These are phyloP conservation scores for Circinella umbellata DNA, from an alignment of 371 early-diverging fungal species.

Conservation along the genomic window DNA sequence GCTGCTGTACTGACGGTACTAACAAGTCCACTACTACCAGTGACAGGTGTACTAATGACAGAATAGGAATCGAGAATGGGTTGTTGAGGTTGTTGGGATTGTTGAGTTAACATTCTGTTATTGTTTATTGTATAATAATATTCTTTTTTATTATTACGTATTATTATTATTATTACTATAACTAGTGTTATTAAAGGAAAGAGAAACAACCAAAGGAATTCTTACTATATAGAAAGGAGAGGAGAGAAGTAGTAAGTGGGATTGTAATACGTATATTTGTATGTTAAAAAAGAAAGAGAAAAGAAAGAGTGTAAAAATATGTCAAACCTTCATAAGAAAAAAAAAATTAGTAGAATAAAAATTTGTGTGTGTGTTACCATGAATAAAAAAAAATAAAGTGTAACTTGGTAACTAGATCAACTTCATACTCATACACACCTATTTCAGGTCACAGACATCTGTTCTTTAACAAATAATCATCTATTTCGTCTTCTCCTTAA, in stretches of 20 bases:
- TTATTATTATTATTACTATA: too few relatives aligned
- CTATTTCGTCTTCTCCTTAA: neutral
- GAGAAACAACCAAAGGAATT: neutral
- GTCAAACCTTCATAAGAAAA: neutral
- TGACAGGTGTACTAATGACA: slow-evolving; percentile 14
- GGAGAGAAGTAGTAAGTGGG: neutral
- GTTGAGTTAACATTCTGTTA: neutral
- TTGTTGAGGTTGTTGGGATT: slow-evolving; percentile 1
- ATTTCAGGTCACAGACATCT: slow-evolving; percentile 2
- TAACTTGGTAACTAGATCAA: too few relatives aligned
- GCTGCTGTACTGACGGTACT: slow-evolving; percentile 21
- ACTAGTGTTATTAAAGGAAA: neutral
- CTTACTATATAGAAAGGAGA: neutral
- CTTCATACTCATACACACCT: neutral
- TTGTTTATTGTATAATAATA: neutral
- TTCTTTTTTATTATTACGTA: too few relatives aligned
- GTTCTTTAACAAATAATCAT: neutral
- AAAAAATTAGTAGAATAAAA: too few relatives aligned
- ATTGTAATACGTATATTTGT: neutral
- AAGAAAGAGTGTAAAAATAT: neutral
- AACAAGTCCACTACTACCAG: slow-evolving; percentile 9
- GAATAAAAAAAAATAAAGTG: neutral
- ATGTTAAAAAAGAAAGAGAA: neutral
- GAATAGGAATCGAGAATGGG: slow-evolving; percentile 7
- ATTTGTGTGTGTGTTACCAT: neutral